A percentile compares a stretch with the other conserved stretches of the same genome.
Evolutionary conservation across 179 eudicot genomes (phyloP).

Genomic region (Dionaea muscipula): DNA sequence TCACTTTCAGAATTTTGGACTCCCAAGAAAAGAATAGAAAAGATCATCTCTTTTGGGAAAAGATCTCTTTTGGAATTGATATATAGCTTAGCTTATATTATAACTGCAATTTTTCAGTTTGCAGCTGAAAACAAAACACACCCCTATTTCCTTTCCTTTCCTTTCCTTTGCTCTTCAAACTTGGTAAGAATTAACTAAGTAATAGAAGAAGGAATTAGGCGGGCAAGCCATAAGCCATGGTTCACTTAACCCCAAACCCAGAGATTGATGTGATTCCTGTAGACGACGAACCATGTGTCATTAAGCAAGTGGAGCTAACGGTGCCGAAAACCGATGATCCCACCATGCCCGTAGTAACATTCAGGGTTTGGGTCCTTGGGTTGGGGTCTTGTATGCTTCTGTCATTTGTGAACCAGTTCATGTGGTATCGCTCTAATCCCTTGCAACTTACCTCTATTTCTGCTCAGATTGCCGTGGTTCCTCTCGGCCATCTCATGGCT

Average conservation of each 20-base stretch:
- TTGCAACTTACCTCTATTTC: slow-evolving; percentile 32
- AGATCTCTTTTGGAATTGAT: no score
- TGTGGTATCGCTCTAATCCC: slow-evolving; percentile 65
- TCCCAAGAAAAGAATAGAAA: no score
- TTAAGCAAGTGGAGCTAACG: slow-evolving; percentile 32
- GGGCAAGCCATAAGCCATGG: no score
- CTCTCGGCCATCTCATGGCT: slow-evolving; percentile 73
- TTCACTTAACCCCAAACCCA: neutral
- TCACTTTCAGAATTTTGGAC: no score
- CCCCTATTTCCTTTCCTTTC: no score
- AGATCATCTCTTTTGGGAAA: no score
- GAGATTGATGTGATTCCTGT: neutral
- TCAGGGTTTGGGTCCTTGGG: slow-evolving; percentile 76
- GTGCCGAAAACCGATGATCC: slow-evolving; percentile 76
- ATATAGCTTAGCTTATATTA: no score
- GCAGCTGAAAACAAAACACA: no score
- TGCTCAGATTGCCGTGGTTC: slow-evolving; percentile 67
- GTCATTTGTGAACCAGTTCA: slow-evolving; percentile 65
- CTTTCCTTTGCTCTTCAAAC: no score
- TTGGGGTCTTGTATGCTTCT: slow-evolving; percentile 31
- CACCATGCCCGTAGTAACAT: slow-evolving; percentile 42
- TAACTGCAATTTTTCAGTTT: no score
- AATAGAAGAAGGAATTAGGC: no score
- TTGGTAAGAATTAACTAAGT: no score
- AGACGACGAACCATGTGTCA: neutral